Base-by-base conservation (phyloP, 1,284 basidiomycete species). In the Phenoliferia sp. region DNA sequence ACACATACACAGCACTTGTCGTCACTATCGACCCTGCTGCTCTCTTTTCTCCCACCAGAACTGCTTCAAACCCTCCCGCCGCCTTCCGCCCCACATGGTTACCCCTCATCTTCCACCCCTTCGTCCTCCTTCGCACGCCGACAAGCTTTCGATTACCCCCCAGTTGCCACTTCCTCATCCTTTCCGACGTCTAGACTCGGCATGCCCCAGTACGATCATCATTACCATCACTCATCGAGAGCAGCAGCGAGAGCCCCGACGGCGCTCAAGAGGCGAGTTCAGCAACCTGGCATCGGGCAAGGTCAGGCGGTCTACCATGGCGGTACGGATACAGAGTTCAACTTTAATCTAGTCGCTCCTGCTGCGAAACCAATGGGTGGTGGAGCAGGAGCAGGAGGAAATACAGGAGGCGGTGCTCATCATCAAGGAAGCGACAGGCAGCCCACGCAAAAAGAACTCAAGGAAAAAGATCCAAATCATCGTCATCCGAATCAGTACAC, bases 51-150 rank as follows among this genome's bases (percentile, higher is more conserved):
- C 26, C 73, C 73, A 29, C 33, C 64, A 3, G 69, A 70, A 61
- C 64, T 74, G 56, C 65, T 71, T 9, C 72, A 69, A 16, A 61
- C 56, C 26, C 67, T 75, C 32, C 75, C 75, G 15, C 66, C 72
- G 2, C 71, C 73, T 2, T 69, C 74, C 19, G 73, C 71, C 7
- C 75, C 75, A 6, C 71, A 75, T 57, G 75, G 75, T 48, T 75
- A 73, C 56, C 74, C 75, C 12, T 19, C 48, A 3, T 66, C 64
- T 9, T 64, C 62, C 35, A 73, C 67, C 12, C 60, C 64, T 16
- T 56, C 58, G 1, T 61, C 68, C 4, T 35, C 72, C 32, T 56
- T 69, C 35, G 64, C 64, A 5, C 64, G 68, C 4, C 69, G 72
- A 3, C 66, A 66, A 32, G 33, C 60, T 39, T 69, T 69, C 62